phyloP scores from a whole-genome alignment of 1,284 basidiomycete species.

The Rhodotorula sp. region DNA sequence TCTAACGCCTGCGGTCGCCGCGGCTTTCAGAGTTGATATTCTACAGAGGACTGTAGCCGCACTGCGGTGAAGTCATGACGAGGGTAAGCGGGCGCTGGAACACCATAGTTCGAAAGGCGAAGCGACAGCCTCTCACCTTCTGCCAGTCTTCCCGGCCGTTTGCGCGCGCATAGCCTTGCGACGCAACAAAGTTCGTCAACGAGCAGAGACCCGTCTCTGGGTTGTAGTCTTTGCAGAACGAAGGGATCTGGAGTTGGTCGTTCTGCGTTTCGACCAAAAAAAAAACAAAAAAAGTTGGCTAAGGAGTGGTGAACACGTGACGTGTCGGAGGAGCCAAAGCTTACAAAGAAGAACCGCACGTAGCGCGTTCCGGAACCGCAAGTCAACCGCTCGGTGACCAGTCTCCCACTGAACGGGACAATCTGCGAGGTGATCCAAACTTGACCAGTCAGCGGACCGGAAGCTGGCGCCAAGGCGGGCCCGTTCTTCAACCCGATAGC shows the following conservation, averaged over 20 bases:
- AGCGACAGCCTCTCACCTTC: background rate
- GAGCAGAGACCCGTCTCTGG: background rate
- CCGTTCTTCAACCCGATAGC: slow-evolving; percentile 20
- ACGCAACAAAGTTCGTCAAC: background rate
- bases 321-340: background rate
- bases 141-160: slow-evolving; percentile 10
- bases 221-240: slow-evolving; percentile 1
- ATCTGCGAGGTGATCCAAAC: slow-evolving; percentile 63
- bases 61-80: background rate
- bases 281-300: background rate
- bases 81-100: no score
- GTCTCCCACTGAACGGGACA: slow-evolving; percentile 63
- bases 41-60: background rate
- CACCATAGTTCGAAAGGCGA: no score
- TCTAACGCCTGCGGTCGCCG: no score
- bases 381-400: slow-evolving; percentile 62
- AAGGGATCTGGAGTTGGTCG: slow-evolving; percentile 20
- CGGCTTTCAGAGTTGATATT: no score
- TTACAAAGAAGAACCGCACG: slow-evolving; percentile 18
- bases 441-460: background rate
- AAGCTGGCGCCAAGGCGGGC: background rate
- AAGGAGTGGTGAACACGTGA: background rate
- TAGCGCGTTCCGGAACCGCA: background rate
- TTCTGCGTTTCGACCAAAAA: background rate
- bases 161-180: slow-evolving; percentile 3